Conservation (phyloP, 176 grass and related monocot species). For the Phoenix roebelenii region DNA sequence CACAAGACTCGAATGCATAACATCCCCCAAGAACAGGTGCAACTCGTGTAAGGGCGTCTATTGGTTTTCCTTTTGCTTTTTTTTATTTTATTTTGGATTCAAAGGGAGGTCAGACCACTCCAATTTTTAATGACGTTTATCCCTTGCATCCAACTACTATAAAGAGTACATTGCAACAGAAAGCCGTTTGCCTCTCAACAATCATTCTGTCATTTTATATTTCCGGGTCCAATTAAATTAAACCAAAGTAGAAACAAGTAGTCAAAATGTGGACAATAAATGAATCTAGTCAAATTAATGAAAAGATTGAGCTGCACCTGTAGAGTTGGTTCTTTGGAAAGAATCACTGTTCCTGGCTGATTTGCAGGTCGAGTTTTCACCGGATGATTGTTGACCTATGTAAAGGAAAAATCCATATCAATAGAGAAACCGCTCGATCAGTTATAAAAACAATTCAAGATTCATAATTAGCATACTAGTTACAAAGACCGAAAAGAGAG, state of each 20-base stretch:
- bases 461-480: neutral
- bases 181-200: no score
- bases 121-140: no score
- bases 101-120: no score
- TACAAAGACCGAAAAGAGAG: constrained; percentile 5
- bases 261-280: neutral
- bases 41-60: no score
- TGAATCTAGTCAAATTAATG: neutral
- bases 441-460: neutral
- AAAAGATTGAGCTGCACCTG: constrained; percentile 38
- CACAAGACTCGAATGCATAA: no score
- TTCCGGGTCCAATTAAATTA: no score
- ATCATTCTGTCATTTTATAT: no score
- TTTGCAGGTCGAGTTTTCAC: constrained; percentile 64
- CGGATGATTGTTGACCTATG: constrained; percentile 87
- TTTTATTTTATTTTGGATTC: no score
- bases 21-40: no score
- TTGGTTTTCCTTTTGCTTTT: no score
- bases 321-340: constrained; percentile 56
- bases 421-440: neutral
- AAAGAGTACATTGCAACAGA: no score
- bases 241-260: neutral
- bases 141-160: no score
- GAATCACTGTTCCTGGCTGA: constrained; percentile 51
- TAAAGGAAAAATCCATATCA: neutral